A percentile compares a stretch with the other conserved stretches of the same genome.
Conservation (phyloP, 140 eudicot species). For the Cichorium intybus region DNA sequence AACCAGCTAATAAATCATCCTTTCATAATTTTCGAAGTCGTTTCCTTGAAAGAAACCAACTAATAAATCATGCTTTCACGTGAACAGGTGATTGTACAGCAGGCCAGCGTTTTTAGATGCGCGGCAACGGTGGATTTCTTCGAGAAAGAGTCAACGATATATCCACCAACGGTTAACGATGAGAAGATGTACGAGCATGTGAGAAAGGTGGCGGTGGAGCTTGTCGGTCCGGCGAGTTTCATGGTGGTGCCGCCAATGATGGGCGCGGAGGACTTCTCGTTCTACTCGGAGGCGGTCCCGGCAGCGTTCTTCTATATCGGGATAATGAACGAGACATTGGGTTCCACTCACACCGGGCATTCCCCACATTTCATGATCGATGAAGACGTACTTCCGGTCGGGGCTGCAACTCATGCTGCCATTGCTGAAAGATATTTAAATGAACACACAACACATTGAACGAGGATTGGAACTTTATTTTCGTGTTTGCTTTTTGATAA, state of each 20-base stretch:
- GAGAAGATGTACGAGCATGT: slow-evolving; percentile 72
- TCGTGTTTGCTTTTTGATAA: slow-evolving; percentile 9
- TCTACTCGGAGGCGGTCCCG: slow-evolving; percentile 76
- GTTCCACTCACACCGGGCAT: slow-evolving; percentile 65
- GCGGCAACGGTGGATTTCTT: slow-evolving; percentile 79
- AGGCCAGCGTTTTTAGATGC: slow-evolving; percentile 74
- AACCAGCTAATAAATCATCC: too few species aligned
- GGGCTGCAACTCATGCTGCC: slow-evolving; percentile 92
- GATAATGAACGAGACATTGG: slow-evolving; percentile 75
- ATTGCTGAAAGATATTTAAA: slow-evolving; percentile 79
- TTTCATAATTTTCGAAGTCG: too few species aligned
- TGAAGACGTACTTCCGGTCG: slow-evolving; percentile 79
- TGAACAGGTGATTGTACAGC: slow-evolving; percentile 74
- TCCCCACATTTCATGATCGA: slow-evolving; percentile 94
- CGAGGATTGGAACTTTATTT: not conserved
- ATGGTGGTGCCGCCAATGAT: slow-evolving; percentile 66
- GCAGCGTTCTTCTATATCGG: slow-evolving; percentile 84
- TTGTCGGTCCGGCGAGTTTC: slow-evolving; percentile 57
- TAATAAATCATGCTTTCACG: not conserved
- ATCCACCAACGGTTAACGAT: slow-evolving; percentile 87
- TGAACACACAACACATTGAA: slow-evolving; percentile 26
- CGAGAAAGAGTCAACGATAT: slow-evolving; percentile 51
- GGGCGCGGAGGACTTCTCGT: slow-evolving; percentile 97
- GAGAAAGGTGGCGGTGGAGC: slow-evolving; percentile 58
- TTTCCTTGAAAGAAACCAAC: not conserved